Conservation (phyloP, 2,329 filamentous ascomycete species). For the Dactylellina drechsleri region DNA sequence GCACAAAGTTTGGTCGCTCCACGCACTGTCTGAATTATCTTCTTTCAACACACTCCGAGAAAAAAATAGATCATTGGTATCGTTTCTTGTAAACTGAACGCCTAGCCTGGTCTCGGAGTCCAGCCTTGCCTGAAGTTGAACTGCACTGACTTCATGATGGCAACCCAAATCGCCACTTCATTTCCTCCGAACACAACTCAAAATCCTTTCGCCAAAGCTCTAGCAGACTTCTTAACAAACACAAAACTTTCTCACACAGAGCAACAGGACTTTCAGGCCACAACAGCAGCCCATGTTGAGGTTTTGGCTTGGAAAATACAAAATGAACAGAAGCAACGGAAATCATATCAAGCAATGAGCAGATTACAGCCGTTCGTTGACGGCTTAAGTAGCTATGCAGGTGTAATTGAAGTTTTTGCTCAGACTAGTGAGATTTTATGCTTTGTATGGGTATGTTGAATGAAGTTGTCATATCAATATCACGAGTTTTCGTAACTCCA, state of each 20-base stretch:
- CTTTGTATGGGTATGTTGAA: conserved; percentile 33
- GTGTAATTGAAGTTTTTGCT: conserved; percentile 29
- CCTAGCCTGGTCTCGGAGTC: no score
- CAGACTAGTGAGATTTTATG: conserved; percentile 29
- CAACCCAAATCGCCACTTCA: no score
- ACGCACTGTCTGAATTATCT: no score
- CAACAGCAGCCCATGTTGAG: conserved; percentile 11
- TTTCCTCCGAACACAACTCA: no score
- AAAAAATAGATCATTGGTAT: no score
- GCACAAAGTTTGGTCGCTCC: no score
- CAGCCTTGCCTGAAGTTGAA: no score
- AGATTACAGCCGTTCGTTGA: conserved; percentile 24
- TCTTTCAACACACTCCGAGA: no score
- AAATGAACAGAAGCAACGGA: conserved; percentile 11
- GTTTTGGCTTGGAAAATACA: conserved; percentile 5
- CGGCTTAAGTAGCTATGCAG: conserved; percentile 11
- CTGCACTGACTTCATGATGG: no score
- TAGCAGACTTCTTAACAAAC: no score
- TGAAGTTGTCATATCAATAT: not conserved
- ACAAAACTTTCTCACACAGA: not conserved
- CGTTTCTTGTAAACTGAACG: no score
- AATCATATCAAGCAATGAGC: conserved; percentile 8
- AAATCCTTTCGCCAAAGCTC: no score
- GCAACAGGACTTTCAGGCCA: not conserved
- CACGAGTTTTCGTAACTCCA: not conserved